A percentile compares a stretch with the other conserved stretches of the same genome.
phyloP scores from a whole-genome alignment of 768 basidiomycete genomes.

The Podaxis sp. region DNA sequence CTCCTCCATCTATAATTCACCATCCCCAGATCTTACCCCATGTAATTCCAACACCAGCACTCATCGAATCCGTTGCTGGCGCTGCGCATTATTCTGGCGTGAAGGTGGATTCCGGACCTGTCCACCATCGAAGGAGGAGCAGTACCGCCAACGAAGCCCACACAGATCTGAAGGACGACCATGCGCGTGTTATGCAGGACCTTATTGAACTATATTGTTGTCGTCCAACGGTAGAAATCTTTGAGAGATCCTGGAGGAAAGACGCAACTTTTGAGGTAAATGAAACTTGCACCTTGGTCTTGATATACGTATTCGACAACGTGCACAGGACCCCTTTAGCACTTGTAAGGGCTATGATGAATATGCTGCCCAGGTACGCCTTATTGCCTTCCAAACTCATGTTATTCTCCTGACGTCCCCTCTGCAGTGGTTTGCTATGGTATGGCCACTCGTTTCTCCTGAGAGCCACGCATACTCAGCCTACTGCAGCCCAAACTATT shows the following conservation, averaged over 20 bases:
- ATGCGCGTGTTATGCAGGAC: conserved; percentile 52
- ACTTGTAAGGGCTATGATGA: conserved; percentile 49
- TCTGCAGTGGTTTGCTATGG: conserved; percentile 16
- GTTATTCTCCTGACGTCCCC: not conserved
- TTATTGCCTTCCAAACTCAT: not conserved
- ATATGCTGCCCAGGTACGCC: conserved; percentile 52
- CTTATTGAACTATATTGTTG: conserved; percentile 56
- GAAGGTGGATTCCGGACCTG: conserved; percentile 34
- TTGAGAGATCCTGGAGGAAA: conserved; percentile 49
- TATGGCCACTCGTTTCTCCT: not conserved
- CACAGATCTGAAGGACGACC: conserved; percentile 37
- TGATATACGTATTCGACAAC: not conserved
- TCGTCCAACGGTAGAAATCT: conserved; percentile 49
- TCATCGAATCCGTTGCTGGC: conserved; percentile 57
- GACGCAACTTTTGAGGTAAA: conserved; percentile 57
- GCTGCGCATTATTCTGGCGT: conserved; percentile 64
- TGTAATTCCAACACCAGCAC: conserved; percentile 45
- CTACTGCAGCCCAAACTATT: conserved; percentile 49
- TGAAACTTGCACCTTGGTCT: not conserved
- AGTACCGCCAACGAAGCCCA: conserved; percentile 33
- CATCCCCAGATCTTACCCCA: conserved; percentile 41
- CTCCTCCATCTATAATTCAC: conserved; percentile 43
- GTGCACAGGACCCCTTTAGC: conserved; percentile 44
- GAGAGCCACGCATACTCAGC: not conserved
- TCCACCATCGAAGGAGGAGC: conserved; percentile 34